phyloP scores from a whole-genome alignment of 106 monocot genomes.

The Ottelia alismoides region DNA sequence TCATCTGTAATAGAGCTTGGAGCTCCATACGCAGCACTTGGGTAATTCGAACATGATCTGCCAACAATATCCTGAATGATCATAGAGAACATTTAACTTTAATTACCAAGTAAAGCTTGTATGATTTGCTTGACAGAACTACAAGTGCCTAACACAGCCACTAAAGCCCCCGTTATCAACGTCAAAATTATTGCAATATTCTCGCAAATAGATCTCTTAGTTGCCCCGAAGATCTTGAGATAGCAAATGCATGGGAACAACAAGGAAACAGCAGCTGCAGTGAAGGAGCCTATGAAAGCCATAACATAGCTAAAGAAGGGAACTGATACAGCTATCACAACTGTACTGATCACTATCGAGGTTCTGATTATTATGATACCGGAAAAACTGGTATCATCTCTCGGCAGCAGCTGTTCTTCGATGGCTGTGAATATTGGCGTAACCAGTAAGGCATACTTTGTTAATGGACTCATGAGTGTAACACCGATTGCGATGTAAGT shows the following conservation, averaged over 20 bases:
- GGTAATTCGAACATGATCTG: too few relatives aligned
- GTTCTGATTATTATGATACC: conserved; percentile 9
- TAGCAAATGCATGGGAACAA: conserved; percentile 16
- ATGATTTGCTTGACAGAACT: conserved; percentile 20
- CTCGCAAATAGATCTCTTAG: background rate
- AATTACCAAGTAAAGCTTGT: too few relatives aligned
- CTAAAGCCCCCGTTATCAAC: background rate
- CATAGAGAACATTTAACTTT: too few relatives aligned
- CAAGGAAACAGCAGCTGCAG: conserved; percentile 5
- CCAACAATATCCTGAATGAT: too few relatives aligned
- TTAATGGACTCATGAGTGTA: conserved; percentile 22
- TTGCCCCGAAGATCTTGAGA: conserved; percentile 9
- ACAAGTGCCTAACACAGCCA: conserved; percentile 14
- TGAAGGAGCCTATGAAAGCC: conserved; percentile 16
- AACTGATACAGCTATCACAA: conserved; percentile 13
- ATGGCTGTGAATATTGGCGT: conserved; percentile 18
- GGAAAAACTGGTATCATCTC: background rate
- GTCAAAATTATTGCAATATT: background rate
- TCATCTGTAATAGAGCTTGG: too few relatives aligned
- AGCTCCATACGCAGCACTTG: too few relatives aligned
- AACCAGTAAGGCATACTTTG: conserved; percentile 19
- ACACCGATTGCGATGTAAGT: conserved; percentile 16
- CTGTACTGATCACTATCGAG: conserved; percentile 10
- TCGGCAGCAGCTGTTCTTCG: conserved; percentile 11
- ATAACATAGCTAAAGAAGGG: conserved; percentile 20